These are phyloP conservation scores for Hypoxylon sp. DNA, from an alignment of 2,329 filamentous ascomycete genomes.

Conservation along the genomic window DNA sequence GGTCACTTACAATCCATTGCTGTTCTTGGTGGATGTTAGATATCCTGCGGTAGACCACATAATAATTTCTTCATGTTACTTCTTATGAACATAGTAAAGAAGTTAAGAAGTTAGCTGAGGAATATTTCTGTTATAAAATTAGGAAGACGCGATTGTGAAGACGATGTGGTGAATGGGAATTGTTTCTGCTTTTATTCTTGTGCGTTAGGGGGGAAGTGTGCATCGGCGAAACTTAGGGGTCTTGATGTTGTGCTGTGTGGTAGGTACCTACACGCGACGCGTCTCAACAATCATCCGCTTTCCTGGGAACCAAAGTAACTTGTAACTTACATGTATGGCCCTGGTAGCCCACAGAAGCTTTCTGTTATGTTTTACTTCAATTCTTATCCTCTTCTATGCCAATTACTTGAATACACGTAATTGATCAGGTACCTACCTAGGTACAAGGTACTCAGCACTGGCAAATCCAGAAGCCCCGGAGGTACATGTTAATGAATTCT, in stretches of 20 bases:
- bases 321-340: neutral
- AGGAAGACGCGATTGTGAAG: no score
- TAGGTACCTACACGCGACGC: neutral
- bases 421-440: no score
- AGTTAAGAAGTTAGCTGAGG: neutral
- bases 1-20: neutral
- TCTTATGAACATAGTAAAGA: neutral
- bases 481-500: neutral
- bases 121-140: neutral
- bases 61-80: no score
- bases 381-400: no score
- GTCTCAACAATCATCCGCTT: neutral
- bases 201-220: neutral
- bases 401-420: no score
- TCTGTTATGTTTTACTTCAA: no score
- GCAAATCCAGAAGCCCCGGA: no score
- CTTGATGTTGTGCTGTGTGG: neutral
- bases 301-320: neutral
- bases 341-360: no score
- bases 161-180: no score
- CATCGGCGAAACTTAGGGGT: neutral
- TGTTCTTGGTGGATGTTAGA: neutral
- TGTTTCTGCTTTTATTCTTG: neutral
- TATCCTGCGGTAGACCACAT: neutral
- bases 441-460: no score